phyloP scores from a whole-genome alignment of 1,284 basidiomycete species.

The Xerocomus nothofagi region DNA sequence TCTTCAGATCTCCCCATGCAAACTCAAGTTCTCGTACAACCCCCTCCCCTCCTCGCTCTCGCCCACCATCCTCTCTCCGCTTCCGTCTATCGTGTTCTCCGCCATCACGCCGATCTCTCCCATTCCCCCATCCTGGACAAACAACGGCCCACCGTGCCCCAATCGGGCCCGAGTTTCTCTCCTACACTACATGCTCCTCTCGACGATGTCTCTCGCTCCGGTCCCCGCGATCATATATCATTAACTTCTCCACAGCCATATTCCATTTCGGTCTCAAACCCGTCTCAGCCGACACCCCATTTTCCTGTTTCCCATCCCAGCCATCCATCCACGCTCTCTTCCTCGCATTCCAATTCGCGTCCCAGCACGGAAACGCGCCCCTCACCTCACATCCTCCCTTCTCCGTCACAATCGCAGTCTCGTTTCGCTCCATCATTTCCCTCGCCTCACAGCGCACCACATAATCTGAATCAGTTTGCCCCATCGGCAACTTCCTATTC shows the following conservation, averaged over 20 bases:
- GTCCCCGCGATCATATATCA: conserved; percentile 12
- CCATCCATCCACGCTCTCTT: conserved; percentile 4
- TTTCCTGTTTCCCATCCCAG: conserved; percentile 6
- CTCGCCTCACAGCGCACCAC: conserved; percentile 44
- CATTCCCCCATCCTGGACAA: conserved; percentile 12
- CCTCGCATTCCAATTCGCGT: conserved; percentile 1
- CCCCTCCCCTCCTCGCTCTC: conserved; percentile 19
- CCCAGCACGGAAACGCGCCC: conserved; percentile 12
- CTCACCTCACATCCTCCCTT: conserved; percentile 36
- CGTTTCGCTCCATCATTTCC: conserved; percentile 41
- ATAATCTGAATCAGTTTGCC: conserved; percentile 44
- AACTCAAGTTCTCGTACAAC: conserved; percentile 26
- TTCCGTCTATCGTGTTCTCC: conserved; percentile 13
- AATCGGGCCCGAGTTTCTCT: conserved; percentile 16
- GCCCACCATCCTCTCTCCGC: background rate
- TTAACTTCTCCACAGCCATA: conserved; percentile 13
- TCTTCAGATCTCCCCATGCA: conserved; percentile 27
- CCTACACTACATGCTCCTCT: conserved; percentile 5
- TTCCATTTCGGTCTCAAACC: conserved; percentile 15
- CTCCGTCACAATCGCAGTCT: conserved; percentile 45
- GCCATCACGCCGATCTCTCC: background rate
- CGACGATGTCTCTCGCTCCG: conserved; percentile 19
- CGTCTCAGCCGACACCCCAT: conserved; percentile 16
- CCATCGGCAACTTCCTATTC: conserved; percentile 39
- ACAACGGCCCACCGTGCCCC: conserved; percentile 1